Evolutionary conservation across 208 protist species (phyloP).

Genomic region (Acanthamoeba castellanii): DNA sequence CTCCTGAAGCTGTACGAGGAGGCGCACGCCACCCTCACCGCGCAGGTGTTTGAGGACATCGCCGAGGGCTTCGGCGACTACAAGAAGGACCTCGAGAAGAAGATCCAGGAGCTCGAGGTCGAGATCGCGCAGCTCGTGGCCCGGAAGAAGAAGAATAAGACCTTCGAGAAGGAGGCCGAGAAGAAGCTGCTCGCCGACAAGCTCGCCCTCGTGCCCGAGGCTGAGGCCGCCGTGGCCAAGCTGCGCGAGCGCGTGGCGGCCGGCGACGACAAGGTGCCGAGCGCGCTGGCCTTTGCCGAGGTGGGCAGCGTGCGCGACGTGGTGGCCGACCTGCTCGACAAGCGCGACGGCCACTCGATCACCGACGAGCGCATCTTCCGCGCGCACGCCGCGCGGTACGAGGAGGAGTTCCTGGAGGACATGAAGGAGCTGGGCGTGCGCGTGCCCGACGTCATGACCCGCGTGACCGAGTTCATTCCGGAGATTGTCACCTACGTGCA

Average conservation of each 20-base stretch:
- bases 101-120: conserved; percentile 90
- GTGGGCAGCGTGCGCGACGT: conserved; percentile 84
- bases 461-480: conserved; percentile 98
- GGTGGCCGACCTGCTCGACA: conserved; percentile 92
- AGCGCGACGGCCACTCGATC: conserved; percentile 87
- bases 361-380: conserved; percentile 92
- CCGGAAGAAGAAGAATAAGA: conserved; percentile 88
- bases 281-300: background rate
- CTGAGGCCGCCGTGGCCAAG: background rate
- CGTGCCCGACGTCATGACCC: conserved; percentile 94
- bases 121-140: conserved; percentile 89
- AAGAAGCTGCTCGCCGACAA: conserved; percentile 47
- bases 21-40: conserved; percentile 4
- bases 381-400: conserved; percentile 92
- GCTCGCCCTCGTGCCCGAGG: background rate
- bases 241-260: background rate
- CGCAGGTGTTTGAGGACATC: conserved; percentile 78
- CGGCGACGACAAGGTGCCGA: background rate
- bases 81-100: conserved; percentile 89
- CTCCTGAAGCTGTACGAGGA: conserved; percentile 92
- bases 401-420: conserved; percentile 95
- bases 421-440: conserved; percentile 91
- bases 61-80: conserved; percentile 82
- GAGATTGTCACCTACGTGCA: conserved; percentile 94
- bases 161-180: conserved; percentile 34